These are phyloP conservation scores for Aureobasidium namibiae DNA, from an alignment of 2,329 filamentous ascomycete genomes.

Conservation along the genomic window DNA sequence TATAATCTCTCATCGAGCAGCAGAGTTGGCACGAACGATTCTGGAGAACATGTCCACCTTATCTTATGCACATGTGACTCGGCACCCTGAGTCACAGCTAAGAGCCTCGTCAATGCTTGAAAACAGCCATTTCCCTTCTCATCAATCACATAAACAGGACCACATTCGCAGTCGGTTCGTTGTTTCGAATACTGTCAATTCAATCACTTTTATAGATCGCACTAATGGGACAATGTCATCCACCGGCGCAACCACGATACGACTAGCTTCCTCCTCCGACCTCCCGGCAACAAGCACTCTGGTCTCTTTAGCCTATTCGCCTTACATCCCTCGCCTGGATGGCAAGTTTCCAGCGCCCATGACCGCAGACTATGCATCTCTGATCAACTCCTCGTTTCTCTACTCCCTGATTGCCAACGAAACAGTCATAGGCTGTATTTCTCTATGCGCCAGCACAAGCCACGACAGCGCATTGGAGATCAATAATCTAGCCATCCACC, in stretches of 20 bases:
- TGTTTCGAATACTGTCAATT: no score
- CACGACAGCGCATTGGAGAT: not conserved
- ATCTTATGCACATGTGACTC: not conserved
- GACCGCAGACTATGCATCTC: not conserved
- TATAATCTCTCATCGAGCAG: no score
- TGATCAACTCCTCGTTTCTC: not conserved
- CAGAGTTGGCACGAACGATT: no score
- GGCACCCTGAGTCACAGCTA: not conserved
- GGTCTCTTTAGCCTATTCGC: not conserved
- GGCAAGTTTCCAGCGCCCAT: not conserved
- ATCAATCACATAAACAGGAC: no score
- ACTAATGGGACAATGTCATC: no score
- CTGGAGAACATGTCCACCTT: no score
- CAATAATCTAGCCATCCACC: not conserved
- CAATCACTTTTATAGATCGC: no score
- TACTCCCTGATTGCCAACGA: not conserved
- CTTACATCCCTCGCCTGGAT: not conserved
- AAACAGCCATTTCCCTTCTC: no score
- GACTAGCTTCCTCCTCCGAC: not conserved
- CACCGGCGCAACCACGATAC: not conserved
- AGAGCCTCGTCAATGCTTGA: no score
- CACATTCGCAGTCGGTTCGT: no score
- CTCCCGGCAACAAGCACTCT: not conserved
- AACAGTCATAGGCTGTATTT: not conserved
- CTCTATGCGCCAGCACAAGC: not conserved